Base-by-base conservation (phyloP, 495 filamentous ascomycete genomes). In the Penicillium verhagenii region DNA sequence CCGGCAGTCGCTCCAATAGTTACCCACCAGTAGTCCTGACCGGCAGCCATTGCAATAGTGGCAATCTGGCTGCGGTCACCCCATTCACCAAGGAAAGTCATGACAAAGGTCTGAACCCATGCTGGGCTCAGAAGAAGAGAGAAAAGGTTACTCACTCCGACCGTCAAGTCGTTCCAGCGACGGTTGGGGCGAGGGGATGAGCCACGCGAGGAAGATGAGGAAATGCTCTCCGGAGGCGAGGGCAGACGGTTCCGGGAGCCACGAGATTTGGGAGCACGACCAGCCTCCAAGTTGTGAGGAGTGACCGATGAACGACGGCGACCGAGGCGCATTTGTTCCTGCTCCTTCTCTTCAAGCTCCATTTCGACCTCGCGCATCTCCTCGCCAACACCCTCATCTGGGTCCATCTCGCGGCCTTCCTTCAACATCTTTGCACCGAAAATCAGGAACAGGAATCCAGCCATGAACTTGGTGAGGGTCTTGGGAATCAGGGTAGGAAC, bases 11-110 rank as follows among this genome's bases (percentile, higher is more conserved):
- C 92, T 49, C 94, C 94, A 50, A 91, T 76, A 4, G 91, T 96
- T 14, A 98, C 94, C 91, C 92, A 97, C 94, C 92, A 97, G 66
- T 97, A 97, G 67, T 97, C 95, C 73, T 95, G 90, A 3, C 94
- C 94, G 9, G 94, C 94, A 43, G 94, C 95, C 94, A 98, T 98
- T 35, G 94, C 94, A 65, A 98, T 96, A 6, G 94, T 98, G 14
- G 94, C 95, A 65, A 98, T 98, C 71, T 98, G 94, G 65, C 90
- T 95, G 55, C 94, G 86, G 65, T 98, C 94, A 44, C 94, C 94
- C 94, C 95, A 97, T 70, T 98, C 94, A 9, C 94, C 94, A 25
- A 98, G 75, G 73, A 98, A 98, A 3, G 94, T 98, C 94, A 98
- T 98, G 56, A 92, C 84, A 69, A 98, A 98, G 5, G 95, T 98